Conservation (phyloP, 1,284 basidiomycete species). For the Ustilago shanxiensis region DNA sequence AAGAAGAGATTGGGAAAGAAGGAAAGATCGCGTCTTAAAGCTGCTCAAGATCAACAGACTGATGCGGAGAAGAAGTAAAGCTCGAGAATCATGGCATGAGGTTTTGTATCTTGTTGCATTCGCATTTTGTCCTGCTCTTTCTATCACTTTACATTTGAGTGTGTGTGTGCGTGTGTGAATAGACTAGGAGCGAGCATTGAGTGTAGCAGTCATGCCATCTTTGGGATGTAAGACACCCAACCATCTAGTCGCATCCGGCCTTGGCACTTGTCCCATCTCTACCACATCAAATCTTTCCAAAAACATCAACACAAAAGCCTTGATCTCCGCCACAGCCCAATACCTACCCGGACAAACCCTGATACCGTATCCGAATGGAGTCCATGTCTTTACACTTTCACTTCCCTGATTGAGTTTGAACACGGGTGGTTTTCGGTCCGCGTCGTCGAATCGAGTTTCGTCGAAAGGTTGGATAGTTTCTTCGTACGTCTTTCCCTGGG, state of each 20-base stretch:
- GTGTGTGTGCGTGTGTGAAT: not conserved
- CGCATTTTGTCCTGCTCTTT: not conserved
- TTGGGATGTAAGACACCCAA: conserved; percentile 22
- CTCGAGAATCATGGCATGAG: too few relatives aligned
- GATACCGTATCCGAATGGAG: conserved; percentile 22
- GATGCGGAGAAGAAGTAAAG: conserved; percentile 9
- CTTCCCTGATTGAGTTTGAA: not conserved
- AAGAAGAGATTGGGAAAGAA: conserved; percentile 70
- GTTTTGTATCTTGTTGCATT: not conserved
- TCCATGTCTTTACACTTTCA: conserved; percentile 23
- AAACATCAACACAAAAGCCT: conserved; percentile 25
- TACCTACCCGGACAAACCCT: conserved; percentile 31
- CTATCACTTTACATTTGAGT: not conserved
- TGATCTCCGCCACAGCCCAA: conserved; percentile 39
- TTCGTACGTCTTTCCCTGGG: conserved; percentile 2
- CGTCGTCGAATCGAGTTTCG: conserved; percentile 15
- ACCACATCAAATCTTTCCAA: conserved; percentile 20
- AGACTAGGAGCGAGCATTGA: conserved; percentile 4
- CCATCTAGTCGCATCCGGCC: conserved; percentile 18
- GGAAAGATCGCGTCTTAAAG: conserved; percentile 56
- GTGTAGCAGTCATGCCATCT: conserved; percentile 12
- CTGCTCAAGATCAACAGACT: conserved; percentile 16
- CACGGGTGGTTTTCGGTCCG: not conserved
- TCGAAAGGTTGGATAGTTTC: conserved; percentile 22
- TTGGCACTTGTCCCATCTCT: conserved; percentile 9